Conservation (phyloP, 2,329 filamentous ascomycete species). For the Ascochyta rabiei region DNA sequence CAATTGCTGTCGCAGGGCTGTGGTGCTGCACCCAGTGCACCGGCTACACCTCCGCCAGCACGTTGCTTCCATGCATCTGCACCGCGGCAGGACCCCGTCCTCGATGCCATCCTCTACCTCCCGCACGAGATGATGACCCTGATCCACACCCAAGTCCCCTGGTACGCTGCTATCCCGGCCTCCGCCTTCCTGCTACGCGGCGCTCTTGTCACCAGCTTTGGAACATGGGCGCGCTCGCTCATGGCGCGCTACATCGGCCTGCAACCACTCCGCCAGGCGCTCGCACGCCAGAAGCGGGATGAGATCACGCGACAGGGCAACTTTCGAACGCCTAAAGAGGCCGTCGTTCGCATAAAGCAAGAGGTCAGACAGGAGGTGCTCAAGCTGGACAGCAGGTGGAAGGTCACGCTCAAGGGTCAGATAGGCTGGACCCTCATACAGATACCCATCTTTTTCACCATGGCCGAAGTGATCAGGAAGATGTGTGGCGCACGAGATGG, state of each 20-base stretch:
- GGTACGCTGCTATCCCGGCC: slow-evolving; percentile 61
- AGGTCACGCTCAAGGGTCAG: slow-evolving; percentile 31
- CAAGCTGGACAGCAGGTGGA: slow-evolving; percentile 40
- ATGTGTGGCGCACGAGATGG: slow-evolving; percentile 43
- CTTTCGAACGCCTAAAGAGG: slow-evolving; percentile 30
- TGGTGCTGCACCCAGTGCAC: not conserved
- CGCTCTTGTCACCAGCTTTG: slow-evolving; percentile 53
- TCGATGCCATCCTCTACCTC: slow-evolving; percentile 52
- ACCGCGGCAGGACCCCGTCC: slow-evolving; percentile 43
- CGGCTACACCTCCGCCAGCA: slow-evolving; percentile 5
- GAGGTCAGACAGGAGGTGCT: slow-evolving; percentile 30
- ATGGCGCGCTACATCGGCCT: slow-evolving; percentile 52
- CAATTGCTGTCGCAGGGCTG: slow-evolving; percentile 31
- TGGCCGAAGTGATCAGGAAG: slow-evolving; percentile 45
- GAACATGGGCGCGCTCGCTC: slow-evolving; percentile 51
- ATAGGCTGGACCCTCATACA: slow-evolving; percentile 39
- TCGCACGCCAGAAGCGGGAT: slow-evolving; percentile 31
- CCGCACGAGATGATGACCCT: slow-evolving; percentile 56
- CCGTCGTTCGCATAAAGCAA: slow-evolving; percentile 11
- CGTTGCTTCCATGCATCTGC: slow-evolving; percentile 60
- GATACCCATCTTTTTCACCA: slow-evolving; percentile 46
- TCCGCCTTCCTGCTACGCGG: slow-evolving; percentile 59
- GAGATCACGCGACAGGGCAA: slow-evolving; percentile 26
- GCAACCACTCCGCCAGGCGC: slow-evolving; percentile 48
- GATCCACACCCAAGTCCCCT: slow-evolving; percentile 62